phyloP scores from a whole-genome alignment of 345 rosid species.

The Sisymbrium altissimum region DNA sequence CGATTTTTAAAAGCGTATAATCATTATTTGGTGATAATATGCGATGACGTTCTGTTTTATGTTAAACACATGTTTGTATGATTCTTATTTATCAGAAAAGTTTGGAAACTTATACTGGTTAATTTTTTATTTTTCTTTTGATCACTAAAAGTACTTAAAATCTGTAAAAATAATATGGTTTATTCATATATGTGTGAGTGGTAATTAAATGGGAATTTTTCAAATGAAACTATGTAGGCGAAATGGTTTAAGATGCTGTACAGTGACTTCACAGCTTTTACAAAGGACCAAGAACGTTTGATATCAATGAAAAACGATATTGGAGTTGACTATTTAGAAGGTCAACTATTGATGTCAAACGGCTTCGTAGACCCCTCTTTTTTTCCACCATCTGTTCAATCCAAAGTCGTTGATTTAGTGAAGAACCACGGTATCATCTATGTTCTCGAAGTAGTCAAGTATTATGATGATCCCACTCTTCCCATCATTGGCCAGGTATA shows the following conservation, averaged over 20 bases:
- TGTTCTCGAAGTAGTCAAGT: slow-evolving; percentile 83
- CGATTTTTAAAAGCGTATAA: not conserved
- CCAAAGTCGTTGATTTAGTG: slow-evolving; percentile 45
- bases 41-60: not conserved
- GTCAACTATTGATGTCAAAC: slow-evolving; percentile 48
- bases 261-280: slow-evolving; percentile 63
- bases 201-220: not conserved
- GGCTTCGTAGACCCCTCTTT: slow-evolving; percentile 58
- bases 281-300: slow-evolving; percentile 72
- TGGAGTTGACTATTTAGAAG: slow-evolving; percentile 73
- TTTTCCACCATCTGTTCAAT: slow-evolving; percentile 44
- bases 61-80: not conserved
- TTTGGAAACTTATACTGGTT: too few species aligned
- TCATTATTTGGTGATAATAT: too few species aligned
- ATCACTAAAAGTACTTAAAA: not conserved
- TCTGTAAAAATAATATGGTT: not conserved
- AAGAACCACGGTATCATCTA: slow-evolving; percentile 48
- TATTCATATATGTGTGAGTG: not conserved
- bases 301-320: slow-evolving; percentile 46
- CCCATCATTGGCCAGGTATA: slow-evolving; percentile 35
- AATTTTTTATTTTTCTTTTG: too few species aligned
- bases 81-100: not conserved
- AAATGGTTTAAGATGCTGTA: slow-evolving; percentile 89
- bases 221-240: slow-evolving; percentile 26
- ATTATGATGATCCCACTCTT: slow-evolving; percentile 31